These are phyloP conservation scores for Nemania diffusa DNA, from an alignment of 2,329 filamentous ascomycete species.

Conservation along the genomic window DNA sequence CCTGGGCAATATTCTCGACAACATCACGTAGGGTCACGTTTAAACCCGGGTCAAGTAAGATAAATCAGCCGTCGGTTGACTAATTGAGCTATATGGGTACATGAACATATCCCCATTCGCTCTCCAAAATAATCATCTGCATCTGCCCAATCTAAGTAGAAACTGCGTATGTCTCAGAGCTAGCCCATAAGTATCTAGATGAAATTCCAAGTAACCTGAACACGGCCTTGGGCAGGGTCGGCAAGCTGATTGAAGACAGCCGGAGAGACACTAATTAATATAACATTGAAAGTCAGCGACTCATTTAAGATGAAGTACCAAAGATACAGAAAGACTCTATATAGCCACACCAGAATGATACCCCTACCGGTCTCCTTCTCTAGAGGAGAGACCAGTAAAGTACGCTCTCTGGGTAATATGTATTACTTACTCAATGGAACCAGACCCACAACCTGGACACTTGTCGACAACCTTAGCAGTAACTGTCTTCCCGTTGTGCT, in stretches of 20 bases:
- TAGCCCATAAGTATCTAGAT: conserved; percentile 20
- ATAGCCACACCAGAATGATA: not conserved
- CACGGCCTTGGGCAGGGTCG: conserved; percentile 29
- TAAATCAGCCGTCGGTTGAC: not conserved
- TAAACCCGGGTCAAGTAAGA: not conserved
- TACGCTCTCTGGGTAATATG: not conserved
- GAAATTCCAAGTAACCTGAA: conserved; percentile 42
- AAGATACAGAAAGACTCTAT: not conserved
- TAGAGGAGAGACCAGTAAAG: not conserved
- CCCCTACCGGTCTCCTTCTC: too few species aligned
- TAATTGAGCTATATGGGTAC: not conserved
- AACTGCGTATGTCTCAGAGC: not conserved
- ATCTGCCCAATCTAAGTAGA: not conserved
- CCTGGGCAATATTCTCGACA: not conserved
- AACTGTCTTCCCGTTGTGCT: conserved; percentile 39
- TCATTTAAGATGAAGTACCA: not conserved
- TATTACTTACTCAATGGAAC: conserved; percentile 40
- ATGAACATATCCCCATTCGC: not conserved
- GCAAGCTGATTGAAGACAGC: conserved; percentile 40
- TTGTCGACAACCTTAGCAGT: conserved; percentile 45
- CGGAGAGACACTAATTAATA: conserved; percentile 44
- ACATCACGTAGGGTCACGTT: not conserved
- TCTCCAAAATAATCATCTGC: not conserved
- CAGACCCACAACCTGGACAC: conserved; percentile 43
- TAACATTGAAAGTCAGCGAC: not conserved